Evolutionary conservation across 108 stramenopile species (phyloP).

Genomic region (Discostella stelligeroides): DNA sequence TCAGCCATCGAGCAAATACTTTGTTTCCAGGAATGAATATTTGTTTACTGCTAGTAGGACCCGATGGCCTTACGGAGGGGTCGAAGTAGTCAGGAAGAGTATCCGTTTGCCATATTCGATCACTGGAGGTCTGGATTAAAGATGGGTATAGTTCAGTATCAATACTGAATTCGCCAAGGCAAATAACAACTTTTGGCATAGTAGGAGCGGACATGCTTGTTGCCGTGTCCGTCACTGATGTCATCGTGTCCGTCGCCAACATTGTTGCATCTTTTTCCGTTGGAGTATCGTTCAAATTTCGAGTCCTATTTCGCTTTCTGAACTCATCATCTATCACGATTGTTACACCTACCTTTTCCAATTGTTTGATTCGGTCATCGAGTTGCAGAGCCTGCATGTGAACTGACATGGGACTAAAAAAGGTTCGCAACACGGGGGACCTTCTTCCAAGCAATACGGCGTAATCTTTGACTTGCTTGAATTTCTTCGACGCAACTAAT

Average conservation of each 20-base stretch:
- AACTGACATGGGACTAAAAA: too few species aligned
- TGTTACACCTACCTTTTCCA: too few species aligned
- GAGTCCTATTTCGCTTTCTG: too few species aligned
- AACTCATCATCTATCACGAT: too few species aligned
- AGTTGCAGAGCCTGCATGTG: conserved; percentile 13
- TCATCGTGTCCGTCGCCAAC: conserved; percentile 3
- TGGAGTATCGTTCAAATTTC: too few species aligned
- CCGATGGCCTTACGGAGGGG: conserved; percentile 15
- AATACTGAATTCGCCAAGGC: conserved; percentile 35
- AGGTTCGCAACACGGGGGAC: conserved; percentile 20
- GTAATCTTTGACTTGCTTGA: conserved; percentile 5
- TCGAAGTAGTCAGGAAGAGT: conserved; percentile 18
- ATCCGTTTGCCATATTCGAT: conserved; percentile 9
- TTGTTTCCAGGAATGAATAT: conserved; percentile 50
- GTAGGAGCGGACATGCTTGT: background rate
- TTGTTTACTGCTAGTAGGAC: conserved; percentile 28
- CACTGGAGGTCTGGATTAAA: conserved; percentile 9
- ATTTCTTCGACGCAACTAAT: conserved; percentile 16
- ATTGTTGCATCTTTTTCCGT: conserved; percentile 6
- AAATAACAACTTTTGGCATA: conserved; percentile 35
- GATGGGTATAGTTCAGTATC: conserved; percentile 26
- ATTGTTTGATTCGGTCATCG: background rate
- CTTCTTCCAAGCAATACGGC: conserved; percentile 9
- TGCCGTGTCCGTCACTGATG: conserved; percentile 10
- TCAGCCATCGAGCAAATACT: conserved; percentile 52